Conservation (phyloP, 2,329 filamentous ascomycete species). For the Fusarium sp. region DNA sequence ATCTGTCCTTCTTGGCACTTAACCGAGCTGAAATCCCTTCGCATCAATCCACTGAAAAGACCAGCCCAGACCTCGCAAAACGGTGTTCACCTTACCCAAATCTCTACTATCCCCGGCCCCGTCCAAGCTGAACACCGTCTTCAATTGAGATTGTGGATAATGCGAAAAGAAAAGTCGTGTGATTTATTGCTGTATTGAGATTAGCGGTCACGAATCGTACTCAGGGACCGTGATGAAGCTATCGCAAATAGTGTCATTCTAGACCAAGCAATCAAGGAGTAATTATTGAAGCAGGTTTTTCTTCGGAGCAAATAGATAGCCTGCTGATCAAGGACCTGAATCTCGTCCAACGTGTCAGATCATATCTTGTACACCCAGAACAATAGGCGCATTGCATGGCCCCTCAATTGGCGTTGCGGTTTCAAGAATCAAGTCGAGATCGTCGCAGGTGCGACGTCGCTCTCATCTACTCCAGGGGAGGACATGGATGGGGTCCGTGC, state of each 20-base stretch:
- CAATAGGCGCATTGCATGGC: constrained; percentile 12
- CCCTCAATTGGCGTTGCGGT: not conserved
- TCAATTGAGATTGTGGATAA: not conserved
- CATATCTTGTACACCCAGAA: constrained; percentile 7
- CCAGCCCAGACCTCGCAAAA: not conserved
- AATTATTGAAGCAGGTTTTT: not conserved
- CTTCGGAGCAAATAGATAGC: not conserved
- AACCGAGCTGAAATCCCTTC: not conserved
- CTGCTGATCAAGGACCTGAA: too few relatives aligned
- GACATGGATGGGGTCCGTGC: not conserved
- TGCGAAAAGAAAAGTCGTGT: not conserved
- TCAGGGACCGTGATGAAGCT: not conserved
- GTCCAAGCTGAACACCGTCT: not conserved
- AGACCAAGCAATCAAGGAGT: not conserved
- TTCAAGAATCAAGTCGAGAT: constrained; percentile 22
- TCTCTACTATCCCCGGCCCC: not conserved
- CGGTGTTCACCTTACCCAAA: not conserved
- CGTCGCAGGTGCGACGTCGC: constrained; percentile 23
- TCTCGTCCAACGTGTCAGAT: not conserved
- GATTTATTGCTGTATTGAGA: not conserved
- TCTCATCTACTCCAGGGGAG: not conserved
- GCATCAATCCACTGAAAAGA: not conserved
- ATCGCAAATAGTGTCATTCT: not conserved
- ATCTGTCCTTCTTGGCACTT: not conserved
- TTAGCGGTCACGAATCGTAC: not conserved